A percentile compares a stretch with the other conserved stretches of the same genome.
These are phyloP conservation scores for Pythium sp. DNA, from an alignment of 352 stramenopile species.

Conservation along the genomic window DNA sequence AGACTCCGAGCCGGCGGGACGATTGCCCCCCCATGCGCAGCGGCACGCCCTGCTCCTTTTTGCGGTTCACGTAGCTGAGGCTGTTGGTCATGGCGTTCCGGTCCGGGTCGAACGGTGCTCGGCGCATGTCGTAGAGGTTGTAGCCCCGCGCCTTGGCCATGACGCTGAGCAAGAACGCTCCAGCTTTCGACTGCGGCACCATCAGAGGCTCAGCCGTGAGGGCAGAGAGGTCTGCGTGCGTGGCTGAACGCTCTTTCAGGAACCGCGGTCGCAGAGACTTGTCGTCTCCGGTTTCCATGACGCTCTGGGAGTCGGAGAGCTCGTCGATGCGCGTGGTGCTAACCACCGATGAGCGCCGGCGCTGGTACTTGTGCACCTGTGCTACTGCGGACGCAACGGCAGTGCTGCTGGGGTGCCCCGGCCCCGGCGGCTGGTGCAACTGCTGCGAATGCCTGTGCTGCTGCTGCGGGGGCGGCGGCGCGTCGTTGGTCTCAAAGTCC, in stretches of 20 bases:
- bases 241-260: conserved; percentile 52
- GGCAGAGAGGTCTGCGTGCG: conserved; percentile 32
- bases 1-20: conserved; percentile 15
- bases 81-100: conserved; percentile 21
- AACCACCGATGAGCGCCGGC: conserved; percentile 11
- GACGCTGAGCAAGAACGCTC: conserved; percentile 50
- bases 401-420: neutral
- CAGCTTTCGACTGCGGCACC: conserved; percentile 50
- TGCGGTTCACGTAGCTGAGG: conserved; percentile 27
- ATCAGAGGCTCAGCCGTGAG: conserved; percentile 5
- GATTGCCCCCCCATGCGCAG: conserved; percentile 20
- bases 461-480: neutral
- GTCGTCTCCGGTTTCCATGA: conserved; percentile 28
- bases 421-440: neutral
- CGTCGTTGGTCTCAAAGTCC: conserved; percentile 4
- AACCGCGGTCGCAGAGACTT: conserved; percentile 41
- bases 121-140: conserved; percentile 22
- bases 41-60: conserved; percentile 29
- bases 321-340: neutral
- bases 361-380: conserved; percentile 5
- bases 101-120: conserved; percentile 21
- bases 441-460: neutral
- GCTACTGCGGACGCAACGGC: neutral
- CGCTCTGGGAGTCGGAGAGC: conserved; percentile 9
- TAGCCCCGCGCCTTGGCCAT: conserved; percentile 34